Evolutionary conservation across 2,329 filamentous ascomycete genomes (phyloP).

Genomic region (Ceratocystis diversiconidia): DNA sequence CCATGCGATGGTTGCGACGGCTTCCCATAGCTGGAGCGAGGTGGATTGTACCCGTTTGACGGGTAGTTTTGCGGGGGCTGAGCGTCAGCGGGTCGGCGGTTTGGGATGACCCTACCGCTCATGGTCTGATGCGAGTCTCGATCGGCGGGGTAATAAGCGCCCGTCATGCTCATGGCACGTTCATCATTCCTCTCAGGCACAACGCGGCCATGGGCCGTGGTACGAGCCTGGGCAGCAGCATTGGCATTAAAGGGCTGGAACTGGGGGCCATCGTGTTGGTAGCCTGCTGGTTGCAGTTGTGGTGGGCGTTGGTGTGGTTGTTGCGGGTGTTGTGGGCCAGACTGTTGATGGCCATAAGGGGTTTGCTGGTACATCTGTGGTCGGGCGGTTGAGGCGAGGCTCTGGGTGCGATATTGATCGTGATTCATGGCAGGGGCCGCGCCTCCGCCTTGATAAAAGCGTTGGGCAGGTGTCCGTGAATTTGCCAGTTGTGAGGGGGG

Average conservation of each 20-base stretch:
- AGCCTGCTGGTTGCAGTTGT: constrained; percentile 25
- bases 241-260: constrained; percentile 16
- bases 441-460: constrained; percentile 47
- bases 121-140: constrained; percentile 77
- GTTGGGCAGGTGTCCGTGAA: constrained; percentile 31
- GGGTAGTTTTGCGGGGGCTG: constrained; percentile 17
- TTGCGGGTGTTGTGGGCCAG: constrained; percentile 30
- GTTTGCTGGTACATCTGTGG: constrained; percentile 57
- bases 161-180: constrained; percentile 90
- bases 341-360: constrained; percentile 44
- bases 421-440: constrained; percentile 61
- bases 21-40: constrained; percentile 27
- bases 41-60: constrained; percentile 14
- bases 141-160: constrained; percentile 53
- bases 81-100: constrained; percentile 37
- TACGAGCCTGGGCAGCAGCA: constrained; percentile 41
- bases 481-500: constrained; percentile 29
- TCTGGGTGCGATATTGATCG: constrained; percentile 84
- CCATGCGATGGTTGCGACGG: constrained; percentile 21
- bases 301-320: constrained; percentile 38
- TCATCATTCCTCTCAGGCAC: constrained; percentile 88
- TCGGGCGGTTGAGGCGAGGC: constrained; percentile 62
- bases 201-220: constrained; percentile 78
- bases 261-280: constrained; percentile 9
- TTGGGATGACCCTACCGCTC: constrained; percentile 82